A percentile compares a stretch with the other conserved stretches of the same genome.
phyloP scores from a whole-genome alignment of 805 yeast genomes.

The Brettanomyces nanus region DNA sequence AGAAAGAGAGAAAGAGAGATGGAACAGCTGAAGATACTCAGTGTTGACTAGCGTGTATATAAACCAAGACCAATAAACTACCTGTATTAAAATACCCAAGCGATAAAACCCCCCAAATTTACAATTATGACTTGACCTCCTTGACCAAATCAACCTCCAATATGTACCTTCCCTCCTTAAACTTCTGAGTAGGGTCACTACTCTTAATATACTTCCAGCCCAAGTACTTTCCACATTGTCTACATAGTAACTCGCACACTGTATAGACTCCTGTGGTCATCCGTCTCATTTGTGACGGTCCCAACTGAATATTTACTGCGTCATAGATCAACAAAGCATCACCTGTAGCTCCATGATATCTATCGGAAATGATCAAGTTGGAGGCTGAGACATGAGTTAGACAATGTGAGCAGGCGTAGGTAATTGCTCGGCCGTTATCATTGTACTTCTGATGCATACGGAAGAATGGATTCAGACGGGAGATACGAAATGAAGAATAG shows the following conservation, averaged over 20 bases:
- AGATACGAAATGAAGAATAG: not conserved
- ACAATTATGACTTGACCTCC: not conserved
- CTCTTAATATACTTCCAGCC: constrained; percentile 62
- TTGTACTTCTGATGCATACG: constrained; percentile 11
- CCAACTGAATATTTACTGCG: constrained; percentile 26
- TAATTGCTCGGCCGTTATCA: constrained; percentile 16
- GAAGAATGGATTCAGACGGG: constrained; percentile 5
- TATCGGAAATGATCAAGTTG: constrained; percentile 22
- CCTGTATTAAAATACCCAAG: no score
- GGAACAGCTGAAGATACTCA: constrained; percentile 6
- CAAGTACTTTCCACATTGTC: constrained; percentile 41
- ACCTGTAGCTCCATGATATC: constrained; percentile 50
- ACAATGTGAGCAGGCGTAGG: constrained; percentile 22
- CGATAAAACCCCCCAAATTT: no score
- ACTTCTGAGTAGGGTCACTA: constrained; percentile 35
- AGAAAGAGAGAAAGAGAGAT: constrained; percentile 6
- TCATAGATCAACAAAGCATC: constrained; percentile 45
- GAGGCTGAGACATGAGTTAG: constrained; percentile 24
- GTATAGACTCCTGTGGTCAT: constrained; percentile 57
- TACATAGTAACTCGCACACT: constrained; percentile 51
- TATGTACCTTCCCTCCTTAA: constrained; percentile 55
- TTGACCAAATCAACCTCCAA: constrained; percentile 30
- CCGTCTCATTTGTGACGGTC: constrained; percentile 16
- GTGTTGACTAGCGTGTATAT: constrained; percentile 1
- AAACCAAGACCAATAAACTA: no score